phyloP scores from a whole-genome alignment of 768 basidiomycete genomes.

The Mrakia hoshinonis region DNA sequence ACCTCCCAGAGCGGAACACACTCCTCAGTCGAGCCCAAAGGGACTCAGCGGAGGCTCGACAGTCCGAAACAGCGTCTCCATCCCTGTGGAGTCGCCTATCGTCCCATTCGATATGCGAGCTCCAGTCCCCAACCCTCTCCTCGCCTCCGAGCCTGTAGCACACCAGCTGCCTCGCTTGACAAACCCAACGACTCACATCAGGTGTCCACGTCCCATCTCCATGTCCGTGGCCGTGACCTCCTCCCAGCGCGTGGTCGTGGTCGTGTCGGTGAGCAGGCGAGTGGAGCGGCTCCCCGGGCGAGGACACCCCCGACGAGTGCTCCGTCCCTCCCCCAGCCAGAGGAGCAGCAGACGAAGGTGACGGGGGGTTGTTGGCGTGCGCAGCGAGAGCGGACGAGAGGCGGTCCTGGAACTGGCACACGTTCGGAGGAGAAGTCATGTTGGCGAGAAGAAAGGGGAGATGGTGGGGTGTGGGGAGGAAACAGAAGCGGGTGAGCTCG shows the following conservation, averaged over 20 bases:
- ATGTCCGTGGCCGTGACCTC: conserved; percentile 42
- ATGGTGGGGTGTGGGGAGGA: no score
- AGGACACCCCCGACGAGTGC: neutral
- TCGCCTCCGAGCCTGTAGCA: neutral
- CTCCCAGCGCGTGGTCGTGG: conserved; percentile 39
- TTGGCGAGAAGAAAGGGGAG: neutral
- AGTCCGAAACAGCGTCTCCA: no score
- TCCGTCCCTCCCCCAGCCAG: conserved; percentile 9
- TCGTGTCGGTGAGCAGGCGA: conserved; percentile 51
- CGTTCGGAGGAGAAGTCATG: conserved; percentile 23
- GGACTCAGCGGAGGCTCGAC: no score
- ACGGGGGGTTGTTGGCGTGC: neutral
- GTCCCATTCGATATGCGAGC: no score
- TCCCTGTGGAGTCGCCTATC: no score
- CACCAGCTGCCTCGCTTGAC: neutral
- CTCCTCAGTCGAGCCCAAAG: no score
- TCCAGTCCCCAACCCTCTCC: no score
- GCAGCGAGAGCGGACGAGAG: conserved; percentile 33
- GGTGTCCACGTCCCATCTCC: conserved; percentile 37
- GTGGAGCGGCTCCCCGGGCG: conserved; percentile 12
- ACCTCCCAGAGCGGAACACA: no score
- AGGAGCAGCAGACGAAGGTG: conserved; percentile 11
- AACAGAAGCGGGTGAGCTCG: no score
- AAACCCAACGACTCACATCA: conserved; percentile 41
- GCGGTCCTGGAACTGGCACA: conserved; percentile 41